Base-by-base conservation (phyloP, 2,329 filamentous ascomycete species). In the Teratosphaeria nubilosa region DNA sequence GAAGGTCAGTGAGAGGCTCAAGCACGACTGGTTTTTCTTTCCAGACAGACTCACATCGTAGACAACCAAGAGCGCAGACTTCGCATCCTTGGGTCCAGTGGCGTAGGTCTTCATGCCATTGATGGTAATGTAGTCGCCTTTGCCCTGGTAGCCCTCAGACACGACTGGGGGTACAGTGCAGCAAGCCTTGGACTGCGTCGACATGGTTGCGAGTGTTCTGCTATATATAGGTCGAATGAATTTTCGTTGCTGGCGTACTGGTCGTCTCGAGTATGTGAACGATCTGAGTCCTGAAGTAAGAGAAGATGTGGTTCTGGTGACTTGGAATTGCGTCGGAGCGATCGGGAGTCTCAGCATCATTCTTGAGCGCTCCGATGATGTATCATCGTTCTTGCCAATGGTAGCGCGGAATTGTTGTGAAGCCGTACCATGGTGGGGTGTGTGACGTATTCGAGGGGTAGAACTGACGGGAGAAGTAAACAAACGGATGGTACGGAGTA, bases 41-140 rank as follows among this genome's bases (percentile, higher is more conserved):
- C 34, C 5, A 14, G 16, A n/a, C n/a, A 48, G 2, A 22, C 41
- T 22, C 41, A 48, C 41, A 48, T 48, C 41, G n/a, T 48, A 48
- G 60, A 85, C 69, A 61, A 84, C 72, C 30, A 86, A 72, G 66
- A 86, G 79, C 58, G 79, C 82, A 56, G 78, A 77, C 61, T 80
- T 80, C 34, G 82, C 81, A 53, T 77, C 75, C 54, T 78, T 65
- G 5, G 65, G 48, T 77, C 79, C 53, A 16, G 82, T 85, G 24
- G 77, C 75, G 64, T 85, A 86, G 4, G 82, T 86, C 73, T 84
- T 84, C 73, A 85, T 64, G 63, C 82, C 82, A 72, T 82, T 78
- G 66, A 83, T 74, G 58, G 77, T 80, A 65, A 78, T 82, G 53
- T 79, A 86, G 64, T 80, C 73, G 56, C 83, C 83, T 71, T 85